Conservation (phyloP, 495 filamentous ascomycete genomes). For the Podospora comata region DNA sequence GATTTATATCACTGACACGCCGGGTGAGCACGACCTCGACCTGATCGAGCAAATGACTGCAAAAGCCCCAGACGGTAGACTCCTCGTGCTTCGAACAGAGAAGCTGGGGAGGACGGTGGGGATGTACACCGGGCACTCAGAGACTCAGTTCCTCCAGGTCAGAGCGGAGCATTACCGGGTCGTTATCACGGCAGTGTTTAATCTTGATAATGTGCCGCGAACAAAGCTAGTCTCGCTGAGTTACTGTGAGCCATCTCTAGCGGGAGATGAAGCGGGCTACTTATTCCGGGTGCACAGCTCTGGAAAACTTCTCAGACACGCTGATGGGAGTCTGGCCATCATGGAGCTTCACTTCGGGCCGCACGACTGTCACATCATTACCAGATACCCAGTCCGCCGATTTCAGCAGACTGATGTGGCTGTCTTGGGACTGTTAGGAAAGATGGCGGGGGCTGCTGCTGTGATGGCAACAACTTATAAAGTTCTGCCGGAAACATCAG, state of each 20-base stretch:
- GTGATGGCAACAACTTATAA: constrained; percentile 58
- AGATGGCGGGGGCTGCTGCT: constrained; percentile 87
- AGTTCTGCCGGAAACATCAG: constrained; percentile 51
- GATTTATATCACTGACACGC: constrained; percentile 88
- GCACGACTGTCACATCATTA: constrained; percentile 78
- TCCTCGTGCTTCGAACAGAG: constrained; percentile 73
- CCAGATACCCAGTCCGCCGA: constrained; percentile 60
- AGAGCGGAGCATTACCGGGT: constrained; percentile 58
- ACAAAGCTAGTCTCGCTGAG: constrained; percentile 73
- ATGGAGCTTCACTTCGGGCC: constrained; percentile 40
- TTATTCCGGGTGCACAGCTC: constrained; percentile 40
- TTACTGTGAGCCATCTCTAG: constrained; percentile 63
- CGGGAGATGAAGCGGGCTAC: constrained; percentile 53
- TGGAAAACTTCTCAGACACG: constrained; percentile 47
- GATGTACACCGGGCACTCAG: constrained; percentile 70
- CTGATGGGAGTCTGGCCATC: constrained; percentile 28
- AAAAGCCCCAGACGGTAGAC: constrained; percentile 61
- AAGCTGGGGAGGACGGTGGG: constrained; percentile 66
- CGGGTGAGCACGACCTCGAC: constrained; percentile 70
- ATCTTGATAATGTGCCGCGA: constrained; percentile 42
- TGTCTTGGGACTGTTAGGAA: constrained; percentile 76
- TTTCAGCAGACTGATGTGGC: constrained; percentile 55
- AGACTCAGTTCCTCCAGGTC: constrained; percentile 69
- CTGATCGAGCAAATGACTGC: constrained; percentile 76
- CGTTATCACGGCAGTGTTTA: neutral